Base-by-base conservation (phyloP, 2,329 filamentous ascomycete species). In the Aureobasidium pullulans region DNA sequence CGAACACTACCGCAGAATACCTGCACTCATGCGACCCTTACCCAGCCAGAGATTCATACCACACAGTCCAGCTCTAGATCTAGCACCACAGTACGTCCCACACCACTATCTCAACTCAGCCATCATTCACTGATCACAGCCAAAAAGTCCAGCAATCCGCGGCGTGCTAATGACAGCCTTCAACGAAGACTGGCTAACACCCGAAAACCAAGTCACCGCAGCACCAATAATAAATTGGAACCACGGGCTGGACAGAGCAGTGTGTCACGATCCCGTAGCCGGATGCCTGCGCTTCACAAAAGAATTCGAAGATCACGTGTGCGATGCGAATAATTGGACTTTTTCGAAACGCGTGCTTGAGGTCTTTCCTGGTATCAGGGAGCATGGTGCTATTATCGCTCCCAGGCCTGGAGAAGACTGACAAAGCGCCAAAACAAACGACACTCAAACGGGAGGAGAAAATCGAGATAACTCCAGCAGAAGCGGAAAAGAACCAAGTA, bases 1-100 rank as follows among this genome's bases (percentile, higher is more conserved):
- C 9, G 57, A 60, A 28, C 47, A 60, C 40, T 60, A 60, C n/a
- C 37, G 47, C 36, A 46, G 34, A n/a, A 52, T 60, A 60, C 49
- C 57, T 46, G 19, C 23, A 13, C 40, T 60, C 15, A 60, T 60
- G 48, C 47, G 48, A 40, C 57, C 57, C 5, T 10, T 60, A 16
- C 47, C 47, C 19, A 47, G 40, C n/a, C 57, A 60, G 28, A 42
- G 57, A 42, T 52, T 60, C 6, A 42, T 60, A n/a, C 57, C 57
- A n/a, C 57, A 60, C 34, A 53, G 47, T 6, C 57, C 57, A 13
- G 57, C 57, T 28, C 32, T 60, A 6, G 57, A 60, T 37, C 31
- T 60, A 10, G 40, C 47, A 32, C 57, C 57, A 40, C 57, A 60
- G 57, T 60, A 47, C 19, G 57, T 39, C 31, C 2, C 6, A 0